A percentile compares a stretch with the other conserved stretches of the same genome.
Evolutionary conservation across 2,329 filamentous ascomycete species (phyloP).

Genomic region (Mycosphaerella sp.): DNA sequence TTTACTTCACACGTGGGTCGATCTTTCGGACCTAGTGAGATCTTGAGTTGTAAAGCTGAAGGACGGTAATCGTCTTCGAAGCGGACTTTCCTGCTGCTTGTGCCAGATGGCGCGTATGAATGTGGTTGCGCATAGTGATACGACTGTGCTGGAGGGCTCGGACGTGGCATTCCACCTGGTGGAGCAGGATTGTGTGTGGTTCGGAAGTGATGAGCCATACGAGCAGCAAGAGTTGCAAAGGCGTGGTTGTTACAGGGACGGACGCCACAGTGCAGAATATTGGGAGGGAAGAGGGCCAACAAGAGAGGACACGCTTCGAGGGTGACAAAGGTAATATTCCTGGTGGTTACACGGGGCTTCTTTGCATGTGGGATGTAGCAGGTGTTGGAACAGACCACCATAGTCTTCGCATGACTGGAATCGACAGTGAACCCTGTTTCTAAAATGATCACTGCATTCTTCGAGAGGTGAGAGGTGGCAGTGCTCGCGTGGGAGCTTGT

Average conservation of each 20-base stretch:
- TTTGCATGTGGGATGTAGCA: not conserved
- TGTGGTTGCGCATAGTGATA: not conserved
- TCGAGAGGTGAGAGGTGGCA: not conserved
- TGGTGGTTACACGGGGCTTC: not conserved
- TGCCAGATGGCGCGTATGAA: not conserved
- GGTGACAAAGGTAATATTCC: not conserved
- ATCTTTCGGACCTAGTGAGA: conserved; percentile 26
- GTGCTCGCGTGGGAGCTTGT: conserved; percentile 2
- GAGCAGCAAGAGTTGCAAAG: not conserved
- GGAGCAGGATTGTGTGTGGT: conserved; percentile 5
- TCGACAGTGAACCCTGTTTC: not conserved
- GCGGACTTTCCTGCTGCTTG: conserved; percentile 14
- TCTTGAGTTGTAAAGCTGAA: conserved; percentile 22
- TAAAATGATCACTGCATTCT: not conserved
- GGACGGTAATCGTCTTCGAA: conserved; percentile 27
- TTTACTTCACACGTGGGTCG: conserved; percentile 27
- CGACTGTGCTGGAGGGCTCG: not conserved
- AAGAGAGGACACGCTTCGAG: not conserved
- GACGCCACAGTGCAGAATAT: not conserved
- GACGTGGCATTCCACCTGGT: not conserved
- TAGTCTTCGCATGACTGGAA: not conserved
- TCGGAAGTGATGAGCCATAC: conserved; percentile 4
- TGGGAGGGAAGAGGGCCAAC: not conserved
- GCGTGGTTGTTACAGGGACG: not conserved
- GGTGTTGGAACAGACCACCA: not conserved